Evolutionary conservation across 805 yeast species (phyloP).

Genomic region (Candida golubevii): DNA sequence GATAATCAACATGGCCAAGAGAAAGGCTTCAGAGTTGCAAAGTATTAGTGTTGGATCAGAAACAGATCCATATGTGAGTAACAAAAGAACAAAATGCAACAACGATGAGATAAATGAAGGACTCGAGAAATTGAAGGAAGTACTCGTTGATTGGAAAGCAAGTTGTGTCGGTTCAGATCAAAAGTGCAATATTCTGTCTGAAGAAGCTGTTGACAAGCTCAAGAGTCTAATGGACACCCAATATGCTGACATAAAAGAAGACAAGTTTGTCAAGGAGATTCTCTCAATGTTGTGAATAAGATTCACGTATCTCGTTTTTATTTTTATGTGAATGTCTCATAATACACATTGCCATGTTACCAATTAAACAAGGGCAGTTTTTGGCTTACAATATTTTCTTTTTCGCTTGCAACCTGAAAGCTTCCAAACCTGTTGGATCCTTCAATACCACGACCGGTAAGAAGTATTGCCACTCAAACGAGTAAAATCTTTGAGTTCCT

Average conservation of each 20-base stretch:
- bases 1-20: conserved; percentile 90
- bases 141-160: conserved; percentile 53
- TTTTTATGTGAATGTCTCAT: neutral
- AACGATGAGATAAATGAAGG: conserved; percentile 53
- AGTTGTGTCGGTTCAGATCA: conserved; percentile 31
- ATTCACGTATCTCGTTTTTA: too few relatives aligned
- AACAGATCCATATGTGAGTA: conserved; percentile 38
- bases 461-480: conserved; percentile 49
- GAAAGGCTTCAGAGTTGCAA: conserved; percentile 86
- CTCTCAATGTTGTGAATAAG: conserved; percentile 28
- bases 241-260: conserved; percentile 18
- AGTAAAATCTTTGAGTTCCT: conserved; percentile 52
- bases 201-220: conserved; percentile 38
- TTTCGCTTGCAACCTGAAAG: conserved; percentile 2
- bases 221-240: conserved; percentile 31
- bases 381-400: conserved; percentile 5
- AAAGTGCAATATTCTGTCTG: conserved; percentile 25
- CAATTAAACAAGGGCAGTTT: neutral
- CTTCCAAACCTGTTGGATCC: conserved; percentile 14
- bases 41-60: conserved; percentile 38
- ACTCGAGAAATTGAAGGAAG: conserved; percentile 41
- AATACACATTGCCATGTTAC: neutral
- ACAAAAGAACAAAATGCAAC: conserved; percentile 49
- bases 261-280: conserved; percentile 46
- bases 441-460: conserved; percentile 24